Evolutionary conservation across 2,329 filamentous ascomycete genomes (phyloP).

Genomic region (Penicillium sp.): DNA sequence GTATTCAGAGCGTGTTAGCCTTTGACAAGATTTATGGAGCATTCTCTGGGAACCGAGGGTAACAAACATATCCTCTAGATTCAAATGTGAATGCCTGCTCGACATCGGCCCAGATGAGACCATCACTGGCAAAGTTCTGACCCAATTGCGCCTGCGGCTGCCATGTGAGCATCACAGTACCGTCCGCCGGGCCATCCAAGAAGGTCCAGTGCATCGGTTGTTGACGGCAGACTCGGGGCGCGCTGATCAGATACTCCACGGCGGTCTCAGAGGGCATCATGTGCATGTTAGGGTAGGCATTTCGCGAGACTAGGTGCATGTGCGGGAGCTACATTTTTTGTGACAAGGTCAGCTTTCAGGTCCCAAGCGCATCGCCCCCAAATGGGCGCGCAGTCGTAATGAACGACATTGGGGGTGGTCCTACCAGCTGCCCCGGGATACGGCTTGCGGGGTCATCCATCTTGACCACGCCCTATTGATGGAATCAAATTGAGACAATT

Average conservation of each 20-base stretch:
- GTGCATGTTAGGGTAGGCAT: conserved; percentile 72
- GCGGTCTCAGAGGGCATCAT: conserved; percentile 72
- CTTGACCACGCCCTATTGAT: conserved; percentile 24
- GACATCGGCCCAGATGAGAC: conserved; percentile 82
- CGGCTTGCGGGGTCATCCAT: conserved; percentile 50
- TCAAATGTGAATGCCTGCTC: conserved; percentile 77
- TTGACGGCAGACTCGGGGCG: conserved; percentile 77
- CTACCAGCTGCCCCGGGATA: conserved; percentile 46
- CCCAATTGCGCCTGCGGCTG: conserved; percentile 71
- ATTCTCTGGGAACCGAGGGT: background rate
- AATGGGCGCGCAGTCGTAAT: conserved; percentile 1
- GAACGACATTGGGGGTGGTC: conserved; percentile 17
- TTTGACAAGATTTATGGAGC: background rate
- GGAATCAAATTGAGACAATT: conserved; percentile 9
- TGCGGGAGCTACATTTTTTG: conserved; percentile 66
- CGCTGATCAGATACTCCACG: conserved; percentile 77
- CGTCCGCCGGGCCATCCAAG: conserved; percentile 76
- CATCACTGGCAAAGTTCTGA: conserved; percentile 81
- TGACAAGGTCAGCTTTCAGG: conserved; percentile 13
- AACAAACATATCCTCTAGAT: conserved; percentile 63
- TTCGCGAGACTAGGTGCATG: conserved; percentile 83
- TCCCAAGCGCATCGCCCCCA: background rate
- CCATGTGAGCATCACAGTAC: conserved; percentile 82
- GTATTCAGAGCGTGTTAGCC: conserved; percentile 9
- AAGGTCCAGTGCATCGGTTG: conserved; percentile 93